Evolutionary conservation across 2,329 filamentous ascomycete genomes (phyloP), one percentile per base, ranked within the genome.

Genomic region (Plenodomus lindquistii): DNA sequence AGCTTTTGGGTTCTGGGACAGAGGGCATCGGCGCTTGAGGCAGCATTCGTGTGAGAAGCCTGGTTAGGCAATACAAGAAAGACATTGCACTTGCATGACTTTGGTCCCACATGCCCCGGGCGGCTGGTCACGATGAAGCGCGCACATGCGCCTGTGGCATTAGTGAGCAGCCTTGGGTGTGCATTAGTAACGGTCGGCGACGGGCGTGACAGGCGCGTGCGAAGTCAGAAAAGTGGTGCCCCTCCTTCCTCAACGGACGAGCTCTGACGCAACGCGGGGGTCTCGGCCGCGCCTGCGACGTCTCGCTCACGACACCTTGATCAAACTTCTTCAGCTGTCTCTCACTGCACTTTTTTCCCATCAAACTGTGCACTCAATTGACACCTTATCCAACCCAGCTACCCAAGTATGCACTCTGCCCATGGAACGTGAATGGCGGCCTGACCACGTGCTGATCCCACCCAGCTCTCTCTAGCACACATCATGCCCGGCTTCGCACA

Each of bases 401-500:
- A 37, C 17, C 50, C 43, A 44, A 56, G 36, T 49, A 44, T 46
- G 48, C 45, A 57, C 53, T 54, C 57, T 53, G 37, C 15, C 27
- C 27, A 31, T 7, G 11, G 27, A 31, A 31, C 10, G 31, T 44
- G 43, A 18, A 15, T 17, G 7, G 16, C 18, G 8, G 35, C 35
- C 10, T 37, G 39, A 44, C 27, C 22, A 36, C 34, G 38, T 47
- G 42, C 50, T 60, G 38, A 57, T 54, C 57, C 52, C 52, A 52
- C 55, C 53, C 65, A 53, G 40, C 27, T 31, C 22, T 51, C 48
- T 42, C 44, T 58, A 63, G 41, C 27, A 31, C 58, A 59, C 60
- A 75, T 59, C 55, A 82, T 82, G 80, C 77, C 80, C 48, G 79
- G 76, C 54, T 85, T 96, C 85, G 83, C 89, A 63, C 91, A 95